Evolutionary conservation across 352 stramenopile species (phyloP).

Genomic region (Peronospora destructor): DNA sequence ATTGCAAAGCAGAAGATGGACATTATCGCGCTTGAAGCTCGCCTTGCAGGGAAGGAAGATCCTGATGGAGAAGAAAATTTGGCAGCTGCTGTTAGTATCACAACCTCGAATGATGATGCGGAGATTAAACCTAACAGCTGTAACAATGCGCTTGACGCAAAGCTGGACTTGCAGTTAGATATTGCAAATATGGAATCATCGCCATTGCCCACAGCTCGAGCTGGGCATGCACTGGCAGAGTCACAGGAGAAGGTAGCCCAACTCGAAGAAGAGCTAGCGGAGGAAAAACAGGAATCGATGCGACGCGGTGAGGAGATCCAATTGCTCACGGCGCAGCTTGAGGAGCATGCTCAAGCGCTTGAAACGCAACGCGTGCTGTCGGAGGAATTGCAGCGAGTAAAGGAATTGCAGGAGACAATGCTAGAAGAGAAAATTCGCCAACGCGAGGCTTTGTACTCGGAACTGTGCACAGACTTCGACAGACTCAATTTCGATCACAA

Average conservation of each 20-base stretch:
- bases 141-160: constrained; percentile 19
- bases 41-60: constrained; percentile 30
- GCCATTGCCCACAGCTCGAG: constrained; percentile 46
- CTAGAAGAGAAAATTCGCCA: constrained; percentile 67
- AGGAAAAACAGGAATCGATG: constrained; percentile 76
- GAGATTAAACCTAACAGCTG: constrained; percentile 4
- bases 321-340: constrained; percentile 51
- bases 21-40: constrained; percentile 73
- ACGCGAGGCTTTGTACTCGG: constrained; percentile 42
- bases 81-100: neutral
- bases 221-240: constrained; percentile 52
- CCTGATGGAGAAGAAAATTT: constrained; percentile 8
- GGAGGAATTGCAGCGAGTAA: constrained; percentile 62
- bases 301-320: constrained; percentile 71
- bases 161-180: constrained; percentile 23
- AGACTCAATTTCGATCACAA: constrained; percentile 78
- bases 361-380: constrained; percentile 50
- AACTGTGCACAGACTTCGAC: constrained; percentile 64
- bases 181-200: constrained; percentile 7
- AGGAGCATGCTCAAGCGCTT: constrained; percentile 54
- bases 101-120: constrained; percentile 6
- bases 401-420: constrained; percentile 53
- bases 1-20: constrained; percentile 77
- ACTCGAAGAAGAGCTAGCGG: constrained; percentile 69
- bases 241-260: constrained; percentile 62